phyloP scores from a whole-genome alignment of 306 rosid species.

The Gillenia trifoliata region DNA sequence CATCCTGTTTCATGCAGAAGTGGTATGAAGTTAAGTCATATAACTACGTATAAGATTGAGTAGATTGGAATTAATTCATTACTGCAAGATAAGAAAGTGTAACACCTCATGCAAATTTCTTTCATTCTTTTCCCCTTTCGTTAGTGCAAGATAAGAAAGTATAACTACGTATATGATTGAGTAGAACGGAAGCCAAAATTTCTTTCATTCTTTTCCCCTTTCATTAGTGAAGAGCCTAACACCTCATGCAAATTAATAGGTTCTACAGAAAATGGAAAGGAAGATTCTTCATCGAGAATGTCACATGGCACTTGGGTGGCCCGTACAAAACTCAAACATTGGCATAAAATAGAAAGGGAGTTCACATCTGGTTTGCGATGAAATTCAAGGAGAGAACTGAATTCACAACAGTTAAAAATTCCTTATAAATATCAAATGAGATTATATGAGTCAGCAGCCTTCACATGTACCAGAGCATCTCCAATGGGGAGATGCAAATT shows the following conservation, averaged over 20 bases:
- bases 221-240: neutral
- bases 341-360: neutral
- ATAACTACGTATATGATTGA: neutral
- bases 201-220: neutral
- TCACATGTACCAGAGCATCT: neutral
- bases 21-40: constrained; percentile 9
- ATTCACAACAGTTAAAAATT: neutral
- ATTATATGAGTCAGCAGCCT: neutral
- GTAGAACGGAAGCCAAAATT: neutral
- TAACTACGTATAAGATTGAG: neutral
- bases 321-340: neutral
- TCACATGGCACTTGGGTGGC: neutral
- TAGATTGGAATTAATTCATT: neutral
- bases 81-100: neutral
- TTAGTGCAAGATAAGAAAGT: neutral
- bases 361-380: neutral
- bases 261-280: neutral
- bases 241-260: neutral
- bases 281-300: neutral
- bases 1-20: constrained; percentile 58
- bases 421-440: neutral
- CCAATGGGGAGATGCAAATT: neutral
- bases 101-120: too few species aligned
- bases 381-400: neutral
- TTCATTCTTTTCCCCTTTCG: too few species aligned